Evolutionary conservation across 176 grass and related monocot genomes (phyloP), one percentile per base, ranked within the genome.

Genomic region (Saccharum spontaneum): DNA sequence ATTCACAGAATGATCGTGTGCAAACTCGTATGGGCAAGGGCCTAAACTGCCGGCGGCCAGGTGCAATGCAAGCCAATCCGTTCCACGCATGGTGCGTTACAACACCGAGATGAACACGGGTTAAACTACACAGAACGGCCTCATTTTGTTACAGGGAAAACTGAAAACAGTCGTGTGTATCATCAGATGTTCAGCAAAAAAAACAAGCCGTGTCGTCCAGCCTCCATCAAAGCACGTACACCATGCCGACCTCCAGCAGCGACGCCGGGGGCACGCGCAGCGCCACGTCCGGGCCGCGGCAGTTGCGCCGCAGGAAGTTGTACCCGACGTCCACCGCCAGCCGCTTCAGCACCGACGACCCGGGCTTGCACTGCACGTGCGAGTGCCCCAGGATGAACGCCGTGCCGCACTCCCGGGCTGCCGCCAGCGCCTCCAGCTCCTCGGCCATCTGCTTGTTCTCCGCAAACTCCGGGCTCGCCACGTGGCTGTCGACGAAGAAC

Each of bases 191-290:
- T 60, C 8, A 24, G 0, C 8, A 57, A 24, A 23, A 60, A 60
- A 24, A 23, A 59, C 17, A 57, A 57, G 54, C 20, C 50, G 54
- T n/a, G 54, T n/a, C 18, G 22, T 4, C 57, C 8, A 2, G 57
- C 16, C 13, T 16, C 0, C 0, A 7, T 98, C 87, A 99, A 31
- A 99, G 85, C 71, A 99, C 97, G 87, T 99, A 99, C 4, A 99
- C 97, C 97, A 99, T 92, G 64, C 97, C 97, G 33, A 99, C 97
- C 91, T 99, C 97, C 4, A 99, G 90, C 45, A 99, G 91, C 62
- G 97, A 99, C 46, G 93, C 93, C 57, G 93, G 93, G 1, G 97
- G 97, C 60, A 99, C 91, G 66, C 90, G 84, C 45, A 99, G 90
- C 41, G 79, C 93, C 6, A 99, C 97, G 48, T 99, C 97, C 1